A percentile compares a stretch with the other conserved stretches of the same genome.
Evolutionary conservation across 2,329 filamentous ascomycete species (phyloP).

Genomic region (Penicillium expansum): DNA sequence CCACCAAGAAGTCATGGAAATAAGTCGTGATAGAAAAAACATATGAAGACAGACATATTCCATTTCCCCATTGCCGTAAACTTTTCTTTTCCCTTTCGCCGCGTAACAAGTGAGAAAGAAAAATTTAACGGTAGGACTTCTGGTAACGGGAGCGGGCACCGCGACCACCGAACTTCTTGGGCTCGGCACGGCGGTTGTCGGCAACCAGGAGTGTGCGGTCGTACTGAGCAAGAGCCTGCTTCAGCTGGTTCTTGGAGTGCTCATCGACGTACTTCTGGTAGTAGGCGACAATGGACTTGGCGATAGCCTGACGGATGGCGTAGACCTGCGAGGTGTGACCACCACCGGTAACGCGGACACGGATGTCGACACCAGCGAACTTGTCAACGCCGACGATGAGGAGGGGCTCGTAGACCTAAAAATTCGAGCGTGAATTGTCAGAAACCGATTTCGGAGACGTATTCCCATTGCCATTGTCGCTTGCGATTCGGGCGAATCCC

Average conservation of each 20-base stretch:
- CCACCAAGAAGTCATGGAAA: constrained; percentile 26
- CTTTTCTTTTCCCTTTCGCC: constrained; percentile 50
- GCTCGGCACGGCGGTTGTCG: constrained; percentile 98
- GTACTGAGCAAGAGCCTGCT: constrained; percentile 94
- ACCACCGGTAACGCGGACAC: constrained; percentile 93
- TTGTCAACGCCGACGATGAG: constrained; percentile 97
- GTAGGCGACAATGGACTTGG: constrained; percentile 96
- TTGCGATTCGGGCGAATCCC: constrained; percentile 3
- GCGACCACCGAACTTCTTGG: constrained; percentile 84
- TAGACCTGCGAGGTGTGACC: constrained; percentile 97
- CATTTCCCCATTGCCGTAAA: constrained; percentile 45
- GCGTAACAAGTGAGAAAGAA: constrained; percentile 19
- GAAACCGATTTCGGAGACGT: background rate
- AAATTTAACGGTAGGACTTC: constrained; percentile 94
- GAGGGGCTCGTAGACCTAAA: constrained; percentile 93
- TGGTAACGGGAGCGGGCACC: constrained; percentile 97
- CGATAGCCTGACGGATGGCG: constrained; percentile 97
- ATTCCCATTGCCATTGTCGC: constrained; percentile 7
- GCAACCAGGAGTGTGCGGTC: constrained; percentile 96
- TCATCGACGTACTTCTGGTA: constrained; percentile 99
- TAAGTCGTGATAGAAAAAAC: constrained; percentile 24
- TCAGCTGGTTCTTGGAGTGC: constrained; percentile 99
- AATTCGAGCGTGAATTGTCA: constrained; percentile 11
- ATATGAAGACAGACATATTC: constrained; percentile 22
- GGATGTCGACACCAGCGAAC: constrained; percentile 95